These are phyloP conservation scores for Coemansia sp. DNA, from an alignment of 192 early-diverging fungal species.

Conservation along the genomic window DNA sequence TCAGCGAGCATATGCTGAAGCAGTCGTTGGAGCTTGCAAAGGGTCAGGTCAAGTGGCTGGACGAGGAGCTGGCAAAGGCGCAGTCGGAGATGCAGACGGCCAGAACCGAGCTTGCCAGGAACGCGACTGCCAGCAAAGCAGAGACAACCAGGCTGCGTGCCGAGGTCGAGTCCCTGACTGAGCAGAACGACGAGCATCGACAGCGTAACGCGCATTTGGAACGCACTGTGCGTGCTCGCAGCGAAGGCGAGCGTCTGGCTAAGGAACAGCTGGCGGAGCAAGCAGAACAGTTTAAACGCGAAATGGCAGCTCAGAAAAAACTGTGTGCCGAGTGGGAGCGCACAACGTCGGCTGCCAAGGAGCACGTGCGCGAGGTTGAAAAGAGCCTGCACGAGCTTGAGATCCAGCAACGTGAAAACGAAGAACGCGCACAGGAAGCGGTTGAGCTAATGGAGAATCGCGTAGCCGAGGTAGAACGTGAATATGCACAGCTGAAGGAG, in stretches of 20 bases:
- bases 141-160: constrained; percentile 55
- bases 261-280: constrained; percentile 59
- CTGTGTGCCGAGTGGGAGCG: constrained; percentile 63
- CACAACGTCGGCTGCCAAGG: constrained; percentile 57
- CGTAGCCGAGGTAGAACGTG: constrained; percentile 51
- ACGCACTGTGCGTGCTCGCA: constrained; percentile 54
- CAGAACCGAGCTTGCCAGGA: constrained; percentile 29
- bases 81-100: constrained; percentile 49
- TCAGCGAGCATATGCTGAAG: constrained; percentile 53
- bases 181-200: constrained; percentile 55
- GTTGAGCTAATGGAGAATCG: constrained; percentile 36
- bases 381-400: constrained; percentile 55
- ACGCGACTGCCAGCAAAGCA: constrained; percentile 23
- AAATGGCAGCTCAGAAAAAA: constrained; percentile 67
- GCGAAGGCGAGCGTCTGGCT: constrained; percentile 55
- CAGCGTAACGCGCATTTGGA: constrained; percentile 37
- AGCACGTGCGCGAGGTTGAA: constrained; percentile 58
- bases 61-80: constrained; percentile 60
- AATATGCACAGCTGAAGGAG: background rate
- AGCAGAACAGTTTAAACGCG: constrained; percentile 63
- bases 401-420: constrained; percentile 36
- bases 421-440: constrained; percentile 37
- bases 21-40: constrained; percentile 63
- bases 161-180: constrained; percentile 58
- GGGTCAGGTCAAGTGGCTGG: constrained; percentile 65